phyloP scores from a whole-genome alignment of 139 green algal species.

The Volvox africanus region DNA sequence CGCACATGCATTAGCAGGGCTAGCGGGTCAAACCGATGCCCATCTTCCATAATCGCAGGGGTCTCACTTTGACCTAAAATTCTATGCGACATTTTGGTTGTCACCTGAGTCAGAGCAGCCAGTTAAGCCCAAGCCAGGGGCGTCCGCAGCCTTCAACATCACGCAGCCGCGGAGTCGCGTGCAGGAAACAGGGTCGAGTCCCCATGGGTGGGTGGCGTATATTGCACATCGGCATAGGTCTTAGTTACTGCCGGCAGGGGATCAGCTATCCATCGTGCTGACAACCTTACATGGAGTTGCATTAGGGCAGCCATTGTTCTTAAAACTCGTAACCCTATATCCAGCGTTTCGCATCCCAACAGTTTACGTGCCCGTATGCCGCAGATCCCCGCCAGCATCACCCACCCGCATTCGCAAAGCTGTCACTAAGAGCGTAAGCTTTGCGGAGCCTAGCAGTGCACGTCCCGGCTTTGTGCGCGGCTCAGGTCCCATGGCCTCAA shows the following conservation, averaged over 20 bases:
- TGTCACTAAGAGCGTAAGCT: slow-evolving; percentile 19
- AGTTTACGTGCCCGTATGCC: not conserved
- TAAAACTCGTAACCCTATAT: too few relatives aligned
- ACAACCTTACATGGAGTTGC: too few relatives aligned
- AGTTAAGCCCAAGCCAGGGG: not conserved
- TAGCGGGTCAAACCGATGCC: not conserved
- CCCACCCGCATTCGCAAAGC: not conserved
- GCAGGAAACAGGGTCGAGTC: not conserved
- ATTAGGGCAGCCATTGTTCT: too few relatives aligned
- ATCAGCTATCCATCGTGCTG: too few relatives aligned
- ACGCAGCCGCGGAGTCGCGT: not conserved
- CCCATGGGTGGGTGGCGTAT: not conserved
- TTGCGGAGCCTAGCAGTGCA: not conserved
- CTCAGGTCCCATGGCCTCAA: not conserved
- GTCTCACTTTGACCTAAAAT: slow-evolving; percentile 81
- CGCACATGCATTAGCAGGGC: not conserved
- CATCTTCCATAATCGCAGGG: slow-evolving; percentile 51
- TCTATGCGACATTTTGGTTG: slow-evolving; percentile 79
- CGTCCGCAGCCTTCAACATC: not conserved
- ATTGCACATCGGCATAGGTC: too few relatives aligned
- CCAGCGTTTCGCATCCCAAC: too few relatives aligned
- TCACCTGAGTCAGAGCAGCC: slow-evolving; percentile 41
- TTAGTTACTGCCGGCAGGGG: too few relatives aligned
- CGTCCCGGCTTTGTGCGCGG: not conserved
- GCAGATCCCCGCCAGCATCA: not conserved